phyloP scores from a whole-genome alignment of 106 monocot genomes.

The Acorus gramineus region DNA sequence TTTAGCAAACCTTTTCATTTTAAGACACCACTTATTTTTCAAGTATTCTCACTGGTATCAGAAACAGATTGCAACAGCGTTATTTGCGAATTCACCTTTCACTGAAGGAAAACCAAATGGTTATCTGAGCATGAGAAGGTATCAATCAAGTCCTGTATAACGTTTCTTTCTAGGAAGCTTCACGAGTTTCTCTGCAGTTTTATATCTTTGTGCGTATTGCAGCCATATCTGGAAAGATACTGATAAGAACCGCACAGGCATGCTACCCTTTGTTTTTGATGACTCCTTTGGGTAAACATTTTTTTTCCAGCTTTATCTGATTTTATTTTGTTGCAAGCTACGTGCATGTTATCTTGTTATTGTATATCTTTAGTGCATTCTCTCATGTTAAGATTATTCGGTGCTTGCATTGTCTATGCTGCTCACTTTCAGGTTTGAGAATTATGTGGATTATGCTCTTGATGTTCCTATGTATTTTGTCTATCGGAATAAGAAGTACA shows the following conservation, averaged over 20 bases:
- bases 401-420: neutral
- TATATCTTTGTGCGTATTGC: slow-evolving; percentile 3
- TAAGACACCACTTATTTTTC: neutral
- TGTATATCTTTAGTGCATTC: neutral
- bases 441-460: slow-evolving; percentile 92
- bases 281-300: slow-evolving; percentile 82
- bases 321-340: too few relatives aligned
- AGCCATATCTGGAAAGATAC: slow-evolving; percentile 95
- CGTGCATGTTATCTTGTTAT: neutral
- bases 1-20: neutral
- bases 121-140: slow-evolving; percentile 97
- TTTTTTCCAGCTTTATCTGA: neutral
- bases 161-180: too few relatives aligned
- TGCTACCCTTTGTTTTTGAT: slow-evolving; percentile 98
- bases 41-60: slow-evolving; percentile 6
- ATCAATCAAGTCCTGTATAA: neutral
- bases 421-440: slow-evolving; percentile 62
- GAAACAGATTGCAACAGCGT: slow-evolving; percentile 87
- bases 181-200: too few relatives aligned
- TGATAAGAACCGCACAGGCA: slow-evolving; percentile 81
- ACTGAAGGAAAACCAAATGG: slow-evolving; percentile 98
- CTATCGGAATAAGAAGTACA: slow-evolving; percentile 85
- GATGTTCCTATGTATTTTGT: slow-evolving; percentile 99
- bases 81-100: slow-evolving; percentile 99
- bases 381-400: neutral